Evolutionary conservation across 139 green algal species (phyloP).

Genomic region (Haematococcus lacustris): DNA sequence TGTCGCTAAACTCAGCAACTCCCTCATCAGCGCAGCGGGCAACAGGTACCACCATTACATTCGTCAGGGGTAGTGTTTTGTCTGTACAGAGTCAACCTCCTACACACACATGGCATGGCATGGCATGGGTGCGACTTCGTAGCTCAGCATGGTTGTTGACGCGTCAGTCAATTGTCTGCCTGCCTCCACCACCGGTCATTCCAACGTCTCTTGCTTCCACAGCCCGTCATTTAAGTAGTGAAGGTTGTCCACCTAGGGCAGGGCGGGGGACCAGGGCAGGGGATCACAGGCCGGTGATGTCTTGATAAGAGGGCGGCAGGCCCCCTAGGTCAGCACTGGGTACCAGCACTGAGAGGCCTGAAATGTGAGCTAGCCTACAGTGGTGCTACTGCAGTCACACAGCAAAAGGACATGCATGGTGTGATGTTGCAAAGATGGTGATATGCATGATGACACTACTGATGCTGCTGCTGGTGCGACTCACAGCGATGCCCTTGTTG

Average conservation of each 20-base stretch:
- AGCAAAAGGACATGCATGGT: not conserved
- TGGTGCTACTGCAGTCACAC: not conserved
- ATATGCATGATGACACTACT: not conserved
- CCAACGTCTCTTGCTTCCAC: conserved; percentile 64
- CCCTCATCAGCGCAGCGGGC: no score
- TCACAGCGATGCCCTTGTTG: conserved; percentile 79
- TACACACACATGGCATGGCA: no score
- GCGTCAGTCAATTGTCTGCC: no score
- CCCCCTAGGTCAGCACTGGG: not conserved
- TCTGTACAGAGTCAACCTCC: no score
- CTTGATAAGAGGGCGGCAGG: not conserved
- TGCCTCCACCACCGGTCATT: no score
- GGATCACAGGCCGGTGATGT: not conserved
- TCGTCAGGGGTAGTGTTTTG: no score
- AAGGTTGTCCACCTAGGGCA: conserved; percentile 76
- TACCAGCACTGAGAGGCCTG: not conserved
- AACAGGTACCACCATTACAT: no score
- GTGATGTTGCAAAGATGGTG: no score
- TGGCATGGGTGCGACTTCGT: no score
- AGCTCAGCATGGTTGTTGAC: no score
- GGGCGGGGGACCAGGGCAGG: not conserved
- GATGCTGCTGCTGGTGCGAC: not conserved
- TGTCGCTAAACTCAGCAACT: no score
- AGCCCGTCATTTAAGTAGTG: conserved; percentile 94
- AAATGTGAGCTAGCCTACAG: not conserved